phyloP scores from a whole-genome alignment of 768 basidiomycete species.

The Pleurotus tuoliensis region DNA sequence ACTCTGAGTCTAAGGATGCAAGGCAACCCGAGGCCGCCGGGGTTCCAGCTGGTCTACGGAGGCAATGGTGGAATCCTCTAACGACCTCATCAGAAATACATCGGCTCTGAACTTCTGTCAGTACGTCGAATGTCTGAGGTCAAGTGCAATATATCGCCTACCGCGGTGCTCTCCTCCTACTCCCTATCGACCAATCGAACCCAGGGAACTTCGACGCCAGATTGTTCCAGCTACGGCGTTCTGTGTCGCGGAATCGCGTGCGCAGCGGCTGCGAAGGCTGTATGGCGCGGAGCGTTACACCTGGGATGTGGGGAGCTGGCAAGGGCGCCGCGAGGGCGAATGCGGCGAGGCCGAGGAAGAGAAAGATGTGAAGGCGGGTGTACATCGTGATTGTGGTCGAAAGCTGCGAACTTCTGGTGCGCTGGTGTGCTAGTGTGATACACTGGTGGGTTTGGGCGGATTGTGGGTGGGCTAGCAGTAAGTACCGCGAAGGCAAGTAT shows the following conservation, averaged over 20 bases:
- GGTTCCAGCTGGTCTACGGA: neutral
- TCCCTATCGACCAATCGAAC: neutral
- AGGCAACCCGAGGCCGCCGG: neutral
- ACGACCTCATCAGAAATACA: slow-evolving; percentile 3
- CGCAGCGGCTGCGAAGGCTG: too few relatives aligned
- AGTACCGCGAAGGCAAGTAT: too few relatives aligned
- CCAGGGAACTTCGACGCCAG: neutral
- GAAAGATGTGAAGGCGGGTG: neutral
- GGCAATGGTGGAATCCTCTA: slow-evolving; percentile 2
- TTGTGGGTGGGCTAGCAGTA: too few relatives aligned
- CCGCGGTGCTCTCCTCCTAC: neutral
- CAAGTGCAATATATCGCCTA: neutral
- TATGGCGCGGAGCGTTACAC: neutral
- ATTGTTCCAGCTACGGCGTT: neutral
- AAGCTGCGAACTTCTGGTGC: too few relatives aligned
- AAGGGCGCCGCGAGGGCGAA: neutral
- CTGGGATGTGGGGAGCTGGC: neutral
- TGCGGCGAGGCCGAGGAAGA: neutral
- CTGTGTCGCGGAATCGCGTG: too few relatives aligned
- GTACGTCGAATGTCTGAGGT: too few relatives aligned
- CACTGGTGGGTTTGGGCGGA: too few relatives aligned
- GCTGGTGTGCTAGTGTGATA: too few relatives aligned
- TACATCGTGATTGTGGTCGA: neutral
- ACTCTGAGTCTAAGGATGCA: neutral
- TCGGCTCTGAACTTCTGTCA: neutral